Percentiles rank a stretch among this genome's conserved stretches.
phyloP scores from a whole-genome alignment of 371 early-diverging fungal genomes.

The Umbelopsis sp. region DNA sequence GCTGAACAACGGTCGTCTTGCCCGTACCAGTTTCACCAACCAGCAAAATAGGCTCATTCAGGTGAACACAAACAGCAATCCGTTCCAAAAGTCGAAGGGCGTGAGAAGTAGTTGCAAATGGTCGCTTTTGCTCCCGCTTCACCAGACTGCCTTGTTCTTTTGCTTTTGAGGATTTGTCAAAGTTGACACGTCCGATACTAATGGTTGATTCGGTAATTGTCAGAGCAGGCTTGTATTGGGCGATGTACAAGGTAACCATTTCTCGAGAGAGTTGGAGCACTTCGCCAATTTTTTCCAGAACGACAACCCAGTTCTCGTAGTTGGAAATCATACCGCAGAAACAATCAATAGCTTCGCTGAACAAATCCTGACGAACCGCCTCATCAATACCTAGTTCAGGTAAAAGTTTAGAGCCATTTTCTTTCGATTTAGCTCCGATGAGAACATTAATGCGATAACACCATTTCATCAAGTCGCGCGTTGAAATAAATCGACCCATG shows the following conservation, averaged over 20 bases:
- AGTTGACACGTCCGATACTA: constrained; percentile 71
- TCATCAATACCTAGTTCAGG: constrained; percentile 40
- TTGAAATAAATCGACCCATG: constrained; percentile 62
- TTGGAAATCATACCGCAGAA: constrained; percentile 87
- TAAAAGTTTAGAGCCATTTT: constrained; percentile 13
- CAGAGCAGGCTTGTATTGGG: constrained; percentile 73
- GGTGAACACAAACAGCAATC: constrained; percentile 79
- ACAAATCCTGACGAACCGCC: constrained; percentile 58
- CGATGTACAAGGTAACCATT: constrained; percentile 73
- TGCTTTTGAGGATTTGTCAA: constrained; percentile 44
- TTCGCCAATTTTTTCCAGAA: constrained; percentile 69
- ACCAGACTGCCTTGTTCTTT: constrained; percentile 37
- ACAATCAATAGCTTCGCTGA: constrained; percentile 88
- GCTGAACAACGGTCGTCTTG: constrained; percentile 98
- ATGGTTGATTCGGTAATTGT: constrained; percentile 49
- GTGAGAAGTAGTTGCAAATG: constrained; percentile 84
- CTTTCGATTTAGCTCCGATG: constrained; percentile 33
- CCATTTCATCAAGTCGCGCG: constrained; percentile 89
- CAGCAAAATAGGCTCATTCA: constrained; percentile 89
- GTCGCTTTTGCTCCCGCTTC: constrained; percentile 47
- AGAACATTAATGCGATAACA: constrained; percentile 70
- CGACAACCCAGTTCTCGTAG: constrained; percentile 62
- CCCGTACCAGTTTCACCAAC: constrained; percentile 99
- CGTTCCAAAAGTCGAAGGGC: constrained; percentile 81
- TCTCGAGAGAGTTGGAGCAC: constrained; percentile 74